phyloP scores from a whole-genome alignment of 192 early-diverging fungal species.

The Coemansia sp. region DNA sequence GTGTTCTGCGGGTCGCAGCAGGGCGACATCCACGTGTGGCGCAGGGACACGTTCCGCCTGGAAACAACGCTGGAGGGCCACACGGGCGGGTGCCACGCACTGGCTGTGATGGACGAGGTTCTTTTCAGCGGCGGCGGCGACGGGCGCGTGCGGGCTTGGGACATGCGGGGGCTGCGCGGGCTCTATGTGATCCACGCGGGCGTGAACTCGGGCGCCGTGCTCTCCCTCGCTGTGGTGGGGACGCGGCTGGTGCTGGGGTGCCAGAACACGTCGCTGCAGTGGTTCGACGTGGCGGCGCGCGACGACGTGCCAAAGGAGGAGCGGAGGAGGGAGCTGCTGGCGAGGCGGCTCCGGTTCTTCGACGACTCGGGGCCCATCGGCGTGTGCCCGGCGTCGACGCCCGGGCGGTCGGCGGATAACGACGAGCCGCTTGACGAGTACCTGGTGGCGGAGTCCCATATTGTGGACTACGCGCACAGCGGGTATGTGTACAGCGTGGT shows the following conservation, averaged over 20 bases:
- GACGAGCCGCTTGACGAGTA: conserved; percentile 31
- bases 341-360: conserved; percentile 41
- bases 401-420: not conserved
- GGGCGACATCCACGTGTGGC: conserved; percentile 63
- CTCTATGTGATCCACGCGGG: conserved; percentile 65
- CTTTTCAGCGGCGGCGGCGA: conserved; percentile 59
- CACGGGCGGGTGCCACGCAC: conserved; percentile 30
- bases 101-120: conserved; percentile 7
- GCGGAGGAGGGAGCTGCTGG: conserved; percentile 14
- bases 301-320: conserved; percentile 6
- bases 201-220: conserved; percentile 70
- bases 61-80: conserved; percentile 25
- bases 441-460: conserved; percentile 59
- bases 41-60: conserved; percentile 60
- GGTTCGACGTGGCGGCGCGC: conserved; percentile 38
- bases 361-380: conserved; percentile 12
- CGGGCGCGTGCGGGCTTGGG: conserved; percentile 72
- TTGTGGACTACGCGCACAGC: conserved; percentile 65
- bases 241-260: conserved; percentile 63
- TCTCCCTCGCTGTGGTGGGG: conserved; percentile 60
- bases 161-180: conserved; percentile 59
- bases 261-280: conserved; percentile 77
- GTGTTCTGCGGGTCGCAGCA: conserved; percentile 72
- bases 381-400: conserved; percentile 21
- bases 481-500: conserved; percentile 69